Percentiles rank a stretch among this genome's conserved stretches.
phyloP scores from a whole-genome alignment of 345 rosid genomes.

The Arabis hirsuta region DNA sequence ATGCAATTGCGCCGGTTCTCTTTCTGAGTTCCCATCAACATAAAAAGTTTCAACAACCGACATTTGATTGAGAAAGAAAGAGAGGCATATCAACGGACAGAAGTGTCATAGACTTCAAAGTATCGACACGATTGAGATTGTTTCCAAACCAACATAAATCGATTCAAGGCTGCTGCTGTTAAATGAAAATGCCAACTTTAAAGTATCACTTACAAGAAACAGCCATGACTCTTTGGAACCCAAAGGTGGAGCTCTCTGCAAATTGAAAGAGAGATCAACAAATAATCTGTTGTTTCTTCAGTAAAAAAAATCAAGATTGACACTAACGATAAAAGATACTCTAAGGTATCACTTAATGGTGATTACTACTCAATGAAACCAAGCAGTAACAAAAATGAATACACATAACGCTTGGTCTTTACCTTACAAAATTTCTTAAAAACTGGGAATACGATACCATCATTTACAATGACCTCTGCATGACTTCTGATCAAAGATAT shows the following conservation, averaged over 20 bases:
- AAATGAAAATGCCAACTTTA: slow-evolving; percentile 16
- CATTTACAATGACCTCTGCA: slow-evolving; percentile 73
- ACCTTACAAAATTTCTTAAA: slow-evolving; percentile 86
- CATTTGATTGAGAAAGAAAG: slow-evolving; percentile 5
- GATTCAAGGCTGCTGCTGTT: slow-evolving; percentile 6
- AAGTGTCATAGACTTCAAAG: slow-evolving; percentile 9
- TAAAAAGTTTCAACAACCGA: slow-evolving; percentile 2
- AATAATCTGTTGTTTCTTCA: not conserved
- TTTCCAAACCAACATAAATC: not conserved
- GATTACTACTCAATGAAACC: slow-evolving; percentile 22
- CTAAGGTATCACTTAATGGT: not conserved
- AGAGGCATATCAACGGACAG: slow-evolving; percentile 2
- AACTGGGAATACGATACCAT: slow-evolving; percentile 60
- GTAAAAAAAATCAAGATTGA: slow-evolving; percentile 7
- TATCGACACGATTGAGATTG: not conserved
- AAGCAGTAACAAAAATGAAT: not conserved
- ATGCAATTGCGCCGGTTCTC: slow-evolving; percentile 74
- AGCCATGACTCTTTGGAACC: slow-evolving; percentile 64
- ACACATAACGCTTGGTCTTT: slow-evolving; percentile 14
- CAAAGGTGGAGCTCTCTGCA: slow-evolving; percentile 76
- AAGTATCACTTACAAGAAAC: slow-evolving; percentile 60
- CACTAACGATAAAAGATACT: not conserved
- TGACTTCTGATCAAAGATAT: slow-evolving; percentile 73
- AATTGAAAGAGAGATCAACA: slow-evolving; percentile 24
- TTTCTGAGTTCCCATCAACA: slow-evolving; percentile 45